Evolutionary conservation across 768 basidiomycete genomes (phyloP), one percentile per base, ranked within the genome.

Genomic region (Calocera viscosa): DNA sequence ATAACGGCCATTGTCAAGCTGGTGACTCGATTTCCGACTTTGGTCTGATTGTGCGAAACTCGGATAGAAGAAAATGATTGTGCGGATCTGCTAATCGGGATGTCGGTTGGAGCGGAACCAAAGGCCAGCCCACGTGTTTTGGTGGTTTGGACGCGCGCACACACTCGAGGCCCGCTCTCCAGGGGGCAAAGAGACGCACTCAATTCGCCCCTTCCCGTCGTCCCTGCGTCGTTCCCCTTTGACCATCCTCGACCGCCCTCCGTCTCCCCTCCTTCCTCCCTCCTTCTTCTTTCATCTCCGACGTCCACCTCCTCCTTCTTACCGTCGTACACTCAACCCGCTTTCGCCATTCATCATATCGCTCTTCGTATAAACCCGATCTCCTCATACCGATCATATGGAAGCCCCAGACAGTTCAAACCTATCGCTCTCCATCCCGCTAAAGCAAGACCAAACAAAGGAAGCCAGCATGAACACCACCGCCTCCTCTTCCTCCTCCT

Each of bases 391-490:
- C 53, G 53, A 60, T 60, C 53, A 60, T 60, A 60, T 60, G 53
- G 53, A 60, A 60, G 53, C 53, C 26, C 53, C 53, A 60, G 53
- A 60, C 53, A 60, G 53, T 26, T 60, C 53, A 60, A 60, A 60
- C 53, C 53, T 60, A 60, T 60, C 53, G 14, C 53, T 60, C 53
- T 60, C 53, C 53, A 60, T 60, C 53, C 53, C 53, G 8, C 53
- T 60, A 12, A 60, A 60, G 53, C 24, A 60, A 26, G 53, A 60
- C 30, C 11, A 26, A 5, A 60, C 53, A 60, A 60, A 60, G 53
- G 53, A 60, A 60, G 53, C 53, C 53, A 60, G 53, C 53, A 60
- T 60, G 53, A 60, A 60, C 30, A 60, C 53, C 30, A 60, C 53
- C 24, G 53, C 53, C 26, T 60, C 53, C 11, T 60, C 53, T 19